A percentile compares a stretch with the other conserved stretches of the same genome.
These are phyloP conservation scores for Citrullus amarus DNA, from an alignment of 306 rosid genomes.

Conservation along the genomic window DNA sequence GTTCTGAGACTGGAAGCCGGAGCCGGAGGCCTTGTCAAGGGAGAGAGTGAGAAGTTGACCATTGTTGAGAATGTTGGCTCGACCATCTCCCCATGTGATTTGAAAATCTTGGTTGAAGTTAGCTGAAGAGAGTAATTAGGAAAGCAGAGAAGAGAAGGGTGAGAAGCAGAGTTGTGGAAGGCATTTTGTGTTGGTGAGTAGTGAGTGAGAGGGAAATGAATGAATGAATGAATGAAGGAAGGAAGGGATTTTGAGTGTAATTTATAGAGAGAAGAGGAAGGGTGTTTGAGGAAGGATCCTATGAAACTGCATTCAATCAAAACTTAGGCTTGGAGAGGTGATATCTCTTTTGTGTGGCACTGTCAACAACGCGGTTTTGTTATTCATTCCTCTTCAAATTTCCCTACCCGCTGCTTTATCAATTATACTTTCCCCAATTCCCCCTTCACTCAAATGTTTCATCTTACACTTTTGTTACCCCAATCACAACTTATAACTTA, in stretches of 20 bases:
- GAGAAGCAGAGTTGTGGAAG: neutral
- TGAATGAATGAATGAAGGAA: neutral
- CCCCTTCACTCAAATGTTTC: neutral
- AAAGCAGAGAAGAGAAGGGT: neutral
- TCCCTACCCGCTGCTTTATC: neutral
- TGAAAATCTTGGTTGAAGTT: constrained; percentile 39
- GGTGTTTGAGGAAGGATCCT: neutral
- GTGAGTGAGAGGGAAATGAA: neutral
- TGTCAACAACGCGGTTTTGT: neutral
- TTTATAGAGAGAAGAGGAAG: neutral
- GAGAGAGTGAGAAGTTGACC: constrained; percentile 44
- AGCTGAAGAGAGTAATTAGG: constrained; percentile 11
- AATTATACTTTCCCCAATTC: no score
- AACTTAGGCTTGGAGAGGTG: neutral
- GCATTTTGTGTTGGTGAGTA: neutral
- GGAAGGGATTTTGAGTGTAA: neutral
- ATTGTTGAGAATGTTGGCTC: constrained; percentile 48
- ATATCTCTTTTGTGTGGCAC: neutral
- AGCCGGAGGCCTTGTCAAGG: constrained; percentile 49
- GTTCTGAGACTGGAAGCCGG: constrained; percentile 55
- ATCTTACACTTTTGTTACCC: no score
- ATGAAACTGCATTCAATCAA: neutral
- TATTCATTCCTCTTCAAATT: neutral
- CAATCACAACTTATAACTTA: no score
- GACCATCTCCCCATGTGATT: constrained; percentile 59